Conservation (phyloP, 805 yeast genomes). For the Zygosaccharomyces pseudorouxii region DNA sequence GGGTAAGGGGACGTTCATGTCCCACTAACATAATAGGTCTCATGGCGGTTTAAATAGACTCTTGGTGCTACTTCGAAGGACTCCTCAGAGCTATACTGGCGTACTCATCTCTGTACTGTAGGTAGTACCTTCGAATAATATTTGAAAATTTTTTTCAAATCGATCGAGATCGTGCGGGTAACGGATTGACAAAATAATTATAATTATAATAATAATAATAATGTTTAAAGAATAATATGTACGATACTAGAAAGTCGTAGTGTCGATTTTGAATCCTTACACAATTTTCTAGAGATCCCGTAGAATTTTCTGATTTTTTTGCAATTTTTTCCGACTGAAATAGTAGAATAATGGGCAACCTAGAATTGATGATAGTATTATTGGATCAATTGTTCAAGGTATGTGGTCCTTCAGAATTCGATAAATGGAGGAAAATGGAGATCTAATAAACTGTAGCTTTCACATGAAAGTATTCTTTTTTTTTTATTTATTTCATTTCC, state of each 20-base stretch:
- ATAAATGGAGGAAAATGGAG: too few species aligned
- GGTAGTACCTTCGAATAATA: not conserved
- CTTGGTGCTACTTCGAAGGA: not conserved
- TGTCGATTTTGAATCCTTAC: too few species aligned
- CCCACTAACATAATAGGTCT: constrained; percentile 78
- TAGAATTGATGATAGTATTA: too few species aligned
- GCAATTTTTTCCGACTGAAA: too few species aligned
- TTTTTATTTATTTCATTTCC: too few species aligned
- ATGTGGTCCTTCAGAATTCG: too few species aligned
- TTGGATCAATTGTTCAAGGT: too few species aligned
- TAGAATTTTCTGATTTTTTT: too few species aligned
- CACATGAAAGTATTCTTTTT: too few species aligned
- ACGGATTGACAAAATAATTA: not conserved
- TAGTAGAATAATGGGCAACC: too few species aligned
- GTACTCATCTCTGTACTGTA: not conserved
- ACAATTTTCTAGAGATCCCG: too few species aligned
- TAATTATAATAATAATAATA: not conserved
- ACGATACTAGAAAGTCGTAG: not conserved
- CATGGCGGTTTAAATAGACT: constrained; percentile 35
- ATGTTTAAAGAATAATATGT: not conserved
- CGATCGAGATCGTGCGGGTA: constrained; percentile 1
- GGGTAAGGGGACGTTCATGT: constrained; percentile 96
- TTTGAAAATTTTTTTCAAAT: constrained; percentile 8
- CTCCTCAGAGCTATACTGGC: not conserved
- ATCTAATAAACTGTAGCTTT: too few species aligned